phyloP scores from a whole-genome alignment of 345 rosid genomes.

The Syzygium aromaticum region DNA sequence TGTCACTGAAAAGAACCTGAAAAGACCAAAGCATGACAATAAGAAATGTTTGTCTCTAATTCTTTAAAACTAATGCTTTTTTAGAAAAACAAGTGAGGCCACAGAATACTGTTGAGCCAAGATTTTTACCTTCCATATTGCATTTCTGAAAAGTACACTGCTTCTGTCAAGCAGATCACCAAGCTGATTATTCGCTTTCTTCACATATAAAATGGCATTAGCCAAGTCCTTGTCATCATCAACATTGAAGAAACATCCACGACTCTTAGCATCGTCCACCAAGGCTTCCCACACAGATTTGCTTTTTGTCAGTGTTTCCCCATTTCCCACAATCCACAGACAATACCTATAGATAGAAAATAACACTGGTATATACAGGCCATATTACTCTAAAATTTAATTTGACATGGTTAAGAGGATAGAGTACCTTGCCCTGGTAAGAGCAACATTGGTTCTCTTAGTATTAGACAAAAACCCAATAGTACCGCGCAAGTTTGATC shows the following conservation, averaged over 20 bases:
- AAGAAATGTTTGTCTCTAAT: background rate
- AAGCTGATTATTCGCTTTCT: slow-evolving; percentile 26
- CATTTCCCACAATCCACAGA: slow-evolving; percentile 53
- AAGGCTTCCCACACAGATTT: slow-evolving; percentile 30
- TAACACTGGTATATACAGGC: background rate
- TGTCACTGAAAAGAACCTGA: slow-evolving; percentile 43
- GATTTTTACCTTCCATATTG: slow-evolving; percentile 37
- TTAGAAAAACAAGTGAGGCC: background rate
- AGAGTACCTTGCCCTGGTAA: slow-evolving; percentile 33
- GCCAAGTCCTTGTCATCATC: slow-evolving; percentile 28
- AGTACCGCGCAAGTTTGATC: slow-evolving; percentile 14
- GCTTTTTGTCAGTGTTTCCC: slow-evolving; percentile 18
- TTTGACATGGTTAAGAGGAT: background rate
- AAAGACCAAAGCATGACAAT: background rate
- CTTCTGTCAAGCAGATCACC: slow-evolving; percentile 26
- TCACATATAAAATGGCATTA: slow-evolving; percentile 21
- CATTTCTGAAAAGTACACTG: slow-evolving; percentile 21
- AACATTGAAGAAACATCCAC: slow-evolving; percentile 32
- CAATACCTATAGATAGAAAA: slow-evolving; percentile 18
- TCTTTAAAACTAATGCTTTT: background rate
- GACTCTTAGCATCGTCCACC: slow-evolving; percentile 28
- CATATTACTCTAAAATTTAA: background rate
- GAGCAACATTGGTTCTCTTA: slow-evolving; percentile 29
- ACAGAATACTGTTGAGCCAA: background rate
- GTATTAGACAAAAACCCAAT: slow-evolving; percentile 20